phyloP scores from a whole-genome alignment of 257 asterid genomes.

The Handroanthus guayacan region DNA sequence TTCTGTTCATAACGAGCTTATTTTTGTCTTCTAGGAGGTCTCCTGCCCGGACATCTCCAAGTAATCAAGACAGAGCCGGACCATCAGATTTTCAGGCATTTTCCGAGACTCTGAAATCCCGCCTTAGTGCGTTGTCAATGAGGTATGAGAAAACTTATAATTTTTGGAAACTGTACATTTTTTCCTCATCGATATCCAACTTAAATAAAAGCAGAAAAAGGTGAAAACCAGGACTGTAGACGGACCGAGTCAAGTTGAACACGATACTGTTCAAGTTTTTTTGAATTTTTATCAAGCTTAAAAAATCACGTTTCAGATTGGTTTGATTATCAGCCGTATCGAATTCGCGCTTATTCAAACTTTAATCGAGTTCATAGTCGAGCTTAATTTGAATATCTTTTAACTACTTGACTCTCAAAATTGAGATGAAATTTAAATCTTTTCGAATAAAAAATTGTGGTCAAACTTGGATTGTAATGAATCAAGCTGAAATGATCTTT shows the following conservation, averaged over 20 bases:
- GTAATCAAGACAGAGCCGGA: constrained; percentile 59
- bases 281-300: no score
- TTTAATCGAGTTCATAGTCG: no score
- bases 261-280: no score
- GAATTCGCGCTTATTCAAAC: no score
- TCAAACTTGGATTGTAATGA: background rate
- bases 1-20: no score
- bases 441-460: background rate
- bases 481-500: background rate
- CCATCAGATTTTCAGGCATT: constrained; percentile 64
- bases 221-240: background rate
- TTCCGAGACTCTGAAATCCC: constrained; percentile 62
- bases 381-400: no score
- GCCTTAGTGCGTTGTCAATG: constrained; percentile 55
- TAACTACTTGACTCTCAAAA: no score
- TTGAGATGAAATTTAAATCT: no score
- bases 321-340: no score
- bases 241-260: no score
- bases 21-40: constrained; percentile 20
- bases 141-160: constrained; percentile 42
- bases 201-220: background rate
- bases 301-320: no score
- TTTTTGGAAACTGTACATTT: background rate
- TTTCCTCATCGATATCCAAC: no score
- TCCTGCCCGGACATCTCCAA: constrained; percentile 25